Evolutionary conservation across 2,329 filamentous ascomycete genomes (phyloP).

Genomic region (Hymenoscyphus repandus): DNA sequence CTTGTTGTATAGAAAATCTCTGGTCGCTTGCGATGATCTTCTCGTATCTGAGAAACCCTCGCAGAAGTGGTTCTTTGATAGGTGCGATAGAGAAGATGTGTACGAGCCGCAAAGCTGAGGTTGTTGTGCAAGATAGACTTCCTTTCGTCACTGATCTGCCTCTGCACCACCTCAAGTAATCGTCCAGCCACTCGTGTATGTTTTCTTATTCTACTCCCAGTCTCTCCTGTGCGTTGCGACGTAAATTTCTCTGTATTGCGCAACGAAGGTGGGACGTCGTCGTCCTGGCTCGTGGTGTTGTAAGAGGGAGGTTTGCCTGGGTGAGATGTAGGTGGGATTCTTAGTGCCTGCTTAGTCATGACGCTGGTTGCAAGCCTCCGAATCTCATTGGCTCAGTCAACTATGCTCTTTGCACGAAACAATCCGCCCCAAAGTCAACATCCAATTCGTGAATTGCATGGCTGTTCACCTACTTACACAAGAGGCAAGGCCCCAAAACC

Average conservation of each 20-base stretch:
- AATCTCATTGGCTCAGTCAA: not conserved
- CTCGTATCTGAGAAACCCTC: not conserved
- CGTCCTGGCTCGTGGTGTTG: constrained; percentile 23
- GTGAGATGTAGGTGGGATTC: constrained; percentile 20
- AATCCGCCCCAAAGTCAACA: not conserved
- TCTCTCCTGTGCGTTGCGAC: constrained; percentile 10
- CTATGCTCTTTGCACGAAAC: no score
- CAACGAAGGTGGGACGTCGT: constrained; percentile 10
- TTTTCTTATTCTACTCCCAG: constrained; percentile 6
- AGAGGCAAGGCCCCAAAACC: no score
- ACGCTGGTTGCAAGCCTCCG: not conserved
- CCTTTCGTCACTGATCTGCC: constrained; percentile 6
- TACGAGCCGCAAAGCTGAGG: not conserved
- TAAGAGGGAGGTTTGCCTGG: constrained; percentile 21
- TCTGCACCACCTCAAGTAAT: constrained; percentile 10
- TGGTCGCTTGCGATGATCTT: no score
- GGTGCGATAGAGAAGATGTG: not conserved
- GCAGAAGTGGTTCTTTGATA: not conserved
- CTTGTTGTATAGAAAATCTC: no score
- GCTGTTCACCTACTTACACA: no score
- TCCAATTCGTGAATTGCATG: no score
- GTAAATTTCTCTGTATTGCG: constrained; percentile 14
- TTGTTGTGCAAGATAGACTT: not conserved
- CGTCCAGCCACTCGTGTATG: constrained; percentile 1
- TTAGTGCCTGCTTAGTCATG: constrained; percentile 19